Conservation (phyloP, 306 rosid genomes). For the Pyrus bretschneideri region DNA sequence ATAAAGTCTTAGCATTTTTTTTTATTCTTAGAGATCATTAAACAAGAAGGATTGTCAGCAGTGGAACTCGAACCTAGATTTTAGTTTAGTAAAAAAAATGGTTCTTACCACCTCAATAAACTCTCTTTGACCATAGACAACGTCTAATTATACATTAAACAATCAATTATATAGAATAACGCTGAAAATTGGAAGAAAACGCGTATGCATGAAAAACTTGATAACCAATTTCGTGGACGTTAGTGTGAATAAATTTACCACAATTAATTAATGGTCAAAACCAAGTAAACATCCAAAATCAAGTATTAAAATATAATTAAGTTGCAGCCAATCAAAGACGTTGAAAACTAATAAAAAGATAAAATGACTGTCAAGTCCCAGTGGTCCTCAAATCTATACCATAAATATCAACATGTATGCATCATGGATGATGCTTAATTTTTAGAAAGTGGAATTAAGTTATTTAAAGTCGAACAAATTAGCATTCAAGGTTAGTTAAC, state of each 20-base stretch:
- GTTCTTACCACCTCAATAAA: too few relatives aligned
- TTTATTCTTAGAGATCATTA: too few relatives aligned
- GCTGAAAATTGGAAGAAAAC: background rate
- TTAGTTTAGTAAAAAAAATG: too few relatives aligned
- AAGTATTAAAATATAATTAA: background rate
- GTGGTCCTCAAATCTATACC: background rate
- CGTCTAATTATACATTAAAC: too few relatives aligned
- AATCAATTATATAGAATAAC: too few relatives aligned
- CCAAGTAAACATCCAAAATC: background rate
- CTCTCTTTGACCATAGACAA: too few relatives aligned
- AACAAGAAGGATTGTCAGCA: too few relatives aligned
- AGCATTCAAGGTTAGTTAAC: background rate
- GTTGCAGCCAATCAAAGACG: background rate
- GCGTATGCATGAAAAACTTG: background rate
- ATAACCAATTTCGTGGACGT: background rate
- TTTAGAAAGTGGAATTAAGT: background rate
- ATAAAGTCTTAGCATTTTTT: too few relatives aligned
- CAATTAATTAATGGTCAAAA: background rate
- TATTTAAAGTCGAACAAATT: background rate
- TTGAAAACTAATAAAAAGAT: background rate
- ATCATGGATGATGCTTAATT: background rate
- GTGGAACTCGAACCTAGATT: accelerated
- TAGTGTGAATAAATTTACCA: background rate
- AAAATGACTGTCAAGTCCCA: background rate
- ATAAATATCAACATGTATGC: background rate